phyloP scores from a whole-genome alignment of 2,329 filamentous ascomycete species.

The Apiospora malaysiana region DNA sequence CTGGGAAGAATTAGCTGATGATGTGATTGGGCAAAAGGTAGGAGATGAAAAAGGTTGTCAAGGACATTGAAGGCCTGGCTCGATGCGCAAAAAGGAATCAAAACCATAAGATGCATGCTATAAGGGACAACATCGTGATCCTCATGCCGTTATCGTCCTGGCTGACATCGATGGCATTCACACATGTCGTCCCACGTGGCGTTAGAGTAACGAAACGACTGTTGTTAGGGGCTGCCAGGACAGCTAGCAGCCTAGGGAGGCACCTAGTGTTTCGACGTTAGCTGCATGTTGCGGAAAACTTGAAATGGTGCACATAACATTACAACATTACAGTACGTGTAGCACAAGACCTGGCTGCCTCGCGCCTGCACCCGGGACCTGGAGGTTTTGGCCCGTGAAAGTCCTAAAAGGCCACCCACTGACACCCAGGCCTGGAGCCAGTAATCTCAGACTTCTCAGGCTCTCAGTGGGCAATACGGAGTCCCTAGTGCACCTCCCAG shows the following conservation, averaged over 20 bases:
- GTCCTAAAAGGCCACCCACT: neutral
- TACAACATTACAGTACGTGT: too few relatives aligned
- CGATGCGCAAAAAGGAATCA: neutral
- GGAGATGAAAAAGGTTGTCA: too few relatives aligned
- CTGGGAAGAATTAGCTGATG: neutral
- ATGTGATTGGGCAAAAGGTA: neutral
- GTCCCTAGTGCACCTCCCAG: neutral
- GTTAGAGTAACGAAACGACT: constrained; percentile 2
- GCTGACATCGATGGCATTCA: neutral
- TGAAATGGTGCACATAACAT: neutral
- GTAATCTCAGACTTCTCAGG: neutral
- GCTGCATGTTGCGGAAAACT: neutral
- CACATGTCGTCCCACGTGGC: constrained; percentile 6
- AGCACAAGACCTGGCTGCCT: neutral
- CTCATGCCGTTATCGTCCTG: neutral
- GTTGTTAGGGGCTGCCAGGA: constrained; percentile 6
- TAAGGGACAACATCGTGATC: neutral
- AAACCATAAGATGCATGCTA: neutral
- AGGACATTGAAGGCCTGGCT: neutral
- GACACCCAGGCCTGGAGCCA: neutral
- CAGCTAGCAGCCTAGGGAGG: neutral
- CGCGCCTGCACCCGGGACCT: neutral
- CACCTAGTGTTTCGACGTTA: constrained; percentile 1
- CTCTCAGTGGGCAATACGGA: neutral
- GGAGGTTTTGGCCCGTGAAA: constrained; percentile 7